These are phyloP conservation scores for Pilaira anomala DNA, from an alignment of 192 early-diverging fungal species.

Conservation along the genomic window DNA sequence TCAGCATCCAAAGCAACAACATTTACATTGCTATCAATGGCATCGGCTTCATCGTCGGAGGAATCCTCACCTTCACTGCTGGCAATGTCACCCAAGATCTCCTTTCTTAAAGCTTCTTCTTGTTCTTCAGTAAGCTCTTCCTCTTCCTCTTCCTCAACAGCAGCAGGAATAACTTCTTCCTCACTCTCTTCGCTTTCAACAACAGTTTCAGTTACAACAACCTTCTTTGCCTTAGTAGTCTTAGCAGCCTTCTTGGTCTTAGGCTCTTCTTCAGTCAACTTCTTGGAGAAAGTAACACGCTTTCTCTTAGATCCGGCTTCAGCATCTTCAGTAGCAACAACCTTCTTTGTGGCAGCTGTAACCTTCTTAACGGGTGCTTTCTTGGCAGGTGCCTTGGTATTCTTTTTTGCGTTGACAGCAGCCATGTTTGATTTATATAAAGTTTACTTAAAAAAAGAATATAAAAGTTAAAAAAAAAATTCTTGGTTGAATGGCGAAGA, in stretches of 20 bases:
- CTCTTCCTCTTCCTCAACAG: slow-evolving; percentile 35
- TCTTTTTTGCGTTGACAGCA: neutral
- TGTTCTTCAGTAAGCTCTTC: slow-evolving; percentile 43
- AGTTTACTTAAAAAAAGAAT: too few species aligned
- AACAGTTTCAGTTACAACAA: slow-evolving; percentile 15
- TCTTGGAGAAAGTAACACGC: slow-evolving; percentile 11
- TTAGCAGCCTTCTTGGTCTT: slow-evolving; percentile 29
- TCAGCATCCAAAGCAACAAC: slow-evolving; percentile 19
- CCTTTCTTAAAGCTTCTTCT: slow-evolving; percentile 42
- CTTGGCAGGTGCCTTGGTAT: neutral
- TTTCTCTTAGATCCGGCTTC: slow-evolving; percentile 9
- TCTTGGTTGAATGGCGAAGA: too few species aligned
- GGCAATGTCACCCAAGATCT: slow-evolving; percentile 33
- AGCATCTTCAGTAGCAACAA: neutral
- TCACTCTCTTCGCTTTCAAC: slow-evolving; percentile 31
- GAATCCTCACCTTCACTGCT: slow-evolving; percentile 30
- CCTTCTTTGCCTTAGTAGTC: slow-evolving; percentile 22
- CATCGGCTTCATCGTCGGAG: slow-evolving; percentile 28
- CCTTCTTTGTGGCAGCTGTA: neutral
- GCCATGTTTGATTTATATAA: too few species aligned
- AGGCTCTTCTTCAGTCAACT: neutral
- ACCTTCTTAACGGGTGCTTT: neutral
- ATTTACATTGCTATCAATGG: slow-evolving; percentile 16
- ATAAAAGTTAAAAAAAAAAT: too few species aligned
- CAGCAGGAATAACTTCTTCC: slow-evolving; percentile 14